Evolutionary conservation across 176 grass and related monocot genomes (phyloP), one percentile per base, ranked within the genome.

Genomic region (bread wheat (Triticum aestivum)): DNA sequence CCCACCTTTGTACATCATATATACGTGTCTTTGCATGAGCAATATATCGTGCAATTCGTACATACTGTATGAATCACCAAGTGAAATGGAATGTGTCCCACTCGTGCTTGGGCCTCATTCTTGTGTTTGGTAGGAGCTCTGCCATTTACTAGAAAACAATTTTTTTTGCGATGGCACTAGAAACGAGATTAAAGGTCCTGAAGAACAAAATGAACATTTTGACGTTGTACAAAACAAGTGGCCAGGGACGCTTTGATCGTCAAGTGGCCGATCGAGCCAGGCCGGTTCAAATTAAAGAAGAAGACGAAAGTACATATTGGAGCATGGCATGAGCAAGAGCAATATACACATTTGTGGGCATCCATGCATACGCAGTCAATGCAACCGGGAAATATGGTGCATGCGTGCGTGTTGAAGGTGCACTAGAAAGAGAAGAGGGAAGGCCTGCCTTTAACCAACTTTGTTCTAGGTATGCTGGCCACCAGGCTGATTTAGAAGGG

Each of bases 401-500:
- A 20, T 76, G 73, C 73, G 73, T 76, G 74, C 47, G 74, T 77
- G 74, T 77, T 52, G 45, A 34, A 77, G 29, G 74, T 17, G 74
- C 74, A 77, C 74, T 77, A 76, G 33, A 13, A 8, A 75, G 72
- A 75, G 45, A 26, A 73, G 71, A 47, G 26, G 17, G n/a, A 27
- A 29, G 32, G 24, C 15, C 45, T 54, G 74, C 27, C 85, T 87
- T 87, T 87, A 76, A 82, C 86, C 33, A 87, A 82, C 79, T 75
- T 82, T 41, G 32, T 87, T 76, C 61, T 82, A 82, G 86, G 79
- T 87, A 81, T 87, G 85, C 85, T 70, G 85, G 85, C 85, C 78
- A 87, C 30, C 35, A 80, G 33, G 42, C 42, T 17, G 41, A 51
- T 75, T 39, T 11, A 49, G 24, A 29, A 29, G 27, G 47, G 44